Percentiles rank a stretch among this genome's conserved stretches.
Conservation (phyloP, 495 filamentous ascomycete genomes). For the Aeminium ludgeri region DNA sequence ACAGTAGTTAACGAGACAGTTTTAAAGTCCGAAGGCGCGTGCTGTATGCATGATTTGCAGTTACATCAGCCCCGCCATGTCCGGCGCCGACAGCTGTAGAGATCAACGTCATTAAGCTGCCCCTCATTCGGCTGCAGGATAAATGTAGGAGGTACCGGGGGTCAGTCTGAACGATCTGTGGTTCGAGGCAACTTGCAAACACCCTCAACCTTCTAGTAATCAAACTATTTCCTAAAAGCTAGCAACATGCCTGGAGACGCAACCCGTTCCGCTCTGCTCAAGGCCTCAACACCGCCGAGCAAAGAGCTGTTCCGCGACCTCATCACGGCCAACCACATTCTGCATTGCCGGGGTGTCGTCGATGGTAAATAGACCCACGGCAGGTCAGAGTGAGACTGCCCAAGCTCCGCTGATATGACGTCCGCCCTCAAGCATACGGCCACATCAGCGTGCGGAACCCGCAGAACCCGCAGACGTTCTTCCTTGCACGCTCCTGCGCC, state of each 20-base stretch:
- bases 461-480: slow-evolving; percentile 23
- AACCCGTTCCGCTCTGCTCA: slow-evolving; percentile 6
- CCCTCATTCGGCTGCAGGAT: too few species aligned
- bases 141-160: too few species aligned
- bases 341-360: slow-evolving; percentile 29
- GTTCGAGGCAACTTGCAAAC: too few species aligned
- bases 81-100: too few species aligned
- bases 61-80: too few species aligned
- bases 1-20: too few species aligned
- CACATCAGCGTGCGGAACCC: slow-evolving; percentile 25
- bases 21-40: too few species aligned
- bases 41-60: too few species aligned
- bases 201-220: too few species aligned
- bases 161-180: too few species aligned
- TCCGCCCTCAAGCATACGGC: slow-evolving; percentile 22
- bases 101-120: too few species aligned
- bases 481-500: slow-evolving; percentile 18
- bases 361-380: slow-evolving; percentile 19
- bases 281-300: slow-evolving; percentile 11
- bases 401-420: not conserved
- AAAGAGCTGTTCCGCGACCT: slow-evolving; percentile 23
- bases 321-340: slow-evolving; percentile 29
- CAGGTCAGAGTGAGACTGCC: not conserved
- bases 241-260: slow-evolving; percentile 4
- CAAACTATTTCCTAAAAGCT: not conserved